These are phyloP conservation scores for Fistulina hepatica DNA, from an alignment of 1,284 basidiomycete species.

Conservation along the genomic window DNA sequence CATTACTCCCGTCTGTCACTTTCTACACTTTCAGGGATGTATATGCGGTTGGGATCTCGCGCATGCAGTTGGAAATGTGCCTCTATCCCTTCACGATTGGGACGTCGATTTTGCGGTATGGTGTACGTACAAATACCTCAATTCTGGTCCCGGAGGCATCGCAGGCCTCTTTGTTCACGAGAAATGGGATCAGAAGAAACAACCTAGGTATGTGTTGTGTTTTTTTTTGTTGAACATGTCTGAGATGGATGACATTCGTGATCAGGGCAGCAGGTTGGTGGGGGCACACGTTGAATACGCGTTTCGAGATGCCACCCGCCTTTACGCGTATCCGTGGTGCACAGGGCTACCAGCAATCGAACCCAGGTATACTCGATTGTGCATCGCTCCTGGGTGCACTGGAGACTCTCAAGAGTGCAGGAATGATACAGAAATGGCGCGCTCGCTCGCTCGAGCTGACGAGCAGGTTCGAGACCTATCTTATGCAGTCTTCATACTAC, in stretches of 20 bases:
- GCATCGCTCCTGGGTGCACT: constrained; percentile 76
- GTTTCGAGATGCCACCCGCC: constrained; percentile 82
- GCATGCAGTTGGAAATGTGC: constrained; percentile 92
- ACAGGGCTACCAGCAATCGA: constrained; percentile 92
- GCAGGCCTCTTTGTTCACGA: constrained; percentile 89
- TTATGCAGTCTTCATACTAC: constrained; percentile 55
- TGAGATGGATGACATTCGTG: constrained; percentile 41
- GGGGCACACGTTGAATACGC: constrained; percentile 82
- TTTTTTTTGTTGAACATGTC: neutral
- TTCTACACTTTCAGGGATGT: constrained; percentile 60
- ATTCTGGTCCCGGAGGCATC: constrained; percentile 91
- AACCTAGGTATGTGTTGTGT: constrained; percentile 41
- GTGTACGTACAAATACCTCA: constrained; percentile 98
- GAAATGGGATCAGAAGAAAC: constrained; percentile 54
- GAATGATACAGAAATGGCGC: constrained; percentile 62
- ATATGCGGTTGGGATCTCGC: constrained; percentile 95
- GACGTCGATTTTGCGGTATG: constrained; percentile 93
- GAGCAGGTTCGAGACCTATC: constrained; percentile 52
- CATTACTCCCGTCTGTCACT: constrained; percentile 9
- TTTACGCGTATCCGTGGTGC: constrained; percentile 86
- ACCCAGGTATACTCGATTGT: constrained; percentile 75
- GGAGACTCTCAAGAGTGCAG: constrained; percentile 67
- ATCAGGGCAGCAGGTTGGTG: constrained; percentile 75
- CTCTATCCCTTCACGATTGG: constrained; percentile 86
- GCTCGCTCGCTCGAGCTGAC: constrained; percentile 67